Conservation (phyloP, 2,329 filamentous ascomycete genomes). For the Huntiella moniliformis region DNA sequence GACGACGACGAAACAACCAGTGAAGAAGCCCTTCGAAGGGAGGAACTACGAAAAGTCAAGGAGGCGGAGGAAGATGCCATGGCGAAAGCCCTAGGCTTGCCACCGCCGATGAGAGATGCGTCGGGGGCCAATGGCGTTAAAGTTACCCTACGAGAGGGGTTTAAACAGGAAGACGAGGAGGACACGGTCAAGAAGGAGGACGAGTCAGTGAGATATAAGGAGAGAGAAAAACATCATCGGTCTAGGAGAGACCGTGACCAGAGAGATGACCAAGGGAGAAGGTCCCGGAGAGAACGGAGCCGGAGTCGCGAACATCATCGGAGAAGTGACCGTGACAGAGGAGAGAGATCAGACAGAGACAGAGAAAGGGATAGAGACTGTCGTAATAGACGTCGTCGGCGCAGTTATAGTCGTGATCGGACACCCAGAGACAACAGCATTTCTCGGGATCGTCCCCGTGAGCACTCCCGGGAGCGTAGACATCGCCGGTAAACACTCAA, state of each 20-base stretch:
- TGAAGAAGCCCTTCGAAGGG: slow-evolving; percentile 44
- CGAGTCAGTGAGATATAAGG: not conserved
- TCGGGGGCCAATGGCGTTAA: slow-evolving; percentile 52
- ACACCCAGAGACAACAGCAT: not conserved
- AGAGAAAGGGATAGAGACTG: not conserved
- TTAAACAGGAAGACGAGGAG: not conserved
- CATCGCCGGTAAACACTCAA: too few relatives aligned
- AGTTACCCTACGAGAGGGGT: slow-evolving; percentile 18
- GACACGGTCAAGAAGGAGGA: not conserved
- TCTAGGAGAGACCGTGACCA: not conserved
- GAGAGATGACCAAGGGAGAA: not conserved
- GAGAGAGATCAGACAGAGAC: not conserved
- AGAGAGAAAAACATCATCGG: not conserved
- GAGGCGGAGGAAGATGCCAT: slow-evolving; percentile 88
- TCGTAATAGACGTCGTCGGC: too few relatives aligned
- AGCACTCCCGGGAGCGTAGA: too few relatives aligned
- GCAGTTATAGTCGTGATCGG: not conserved
- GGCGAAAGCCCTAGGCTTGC: slow-evolving; percentile 62
- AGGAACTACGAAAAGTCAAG: slow-evolving; percentile 67
- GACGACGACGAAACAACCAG: slow-evolving; percentile 23
- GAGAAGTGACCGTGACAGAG: not conserved
- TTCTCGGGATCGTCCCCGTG: too few relatives aligned
- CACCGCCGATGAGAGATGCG: slow-evolving; percentile 40
- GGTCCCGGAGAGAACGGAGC: not conserved
- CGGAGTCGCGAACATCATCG: not conserved